These are phyloP conservation scores for Termitomyces sp. DNA, from an alignment of 768 basidiomycete species.

Conservation along the genomic window DNA sequence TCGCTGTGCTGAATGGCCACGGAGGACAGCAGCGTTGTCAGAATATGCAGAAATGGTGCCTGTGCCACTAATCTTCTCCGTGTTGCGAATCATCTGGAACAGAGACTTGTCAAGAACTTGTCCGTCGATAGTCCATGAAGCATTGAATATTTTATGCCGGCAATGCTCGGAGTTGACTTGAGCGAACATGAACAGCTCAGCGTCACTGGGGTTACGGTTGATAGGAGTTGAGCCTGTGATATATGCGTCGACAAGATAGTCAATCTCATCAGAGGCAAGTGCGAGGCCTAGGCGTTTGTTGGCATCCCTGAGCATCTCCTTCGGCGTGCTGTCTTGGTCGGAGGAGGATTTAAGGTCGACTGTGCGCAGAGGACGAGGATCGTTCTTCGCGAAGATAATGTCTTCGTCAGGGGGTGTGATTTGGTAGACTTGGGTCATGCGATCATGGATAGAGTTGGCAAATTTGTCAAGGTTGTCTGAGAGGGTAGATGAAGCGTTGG, in stretches of 20 bases:
- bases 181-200: slow-evolving; percentile 99
- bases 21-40: slow-evolving; percentile 94
- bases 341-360: slow-evolving; percentile 42
- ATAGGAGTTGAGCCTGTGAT: slow-evolving; percentile 62
- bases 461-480: slow-evolving; percentile 46
- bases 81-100: slow-evolving; percentile 97
- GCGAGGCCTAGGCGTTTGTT: slow-evolving; percentile 89
- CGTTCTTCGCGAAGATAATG: slow-evolving; percentile 52
- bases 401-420: slow-evolving; percentile 52
- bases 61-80: slow-evolving; percentile 66
- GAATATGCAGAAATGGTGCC: slow-evolving; percentile 96
- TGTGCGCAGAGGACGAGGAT: slow-evolving; percentile 30
- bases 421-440: slow-evolving; percentile 89
- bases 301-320: slow-evolving; percentile 61
- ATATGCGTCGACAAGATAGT: slow-evolving; percentile 88
- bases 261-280: slow-evolving; percentile 82
- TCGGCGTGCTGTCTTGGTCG: slow-evolving; percentile 34
- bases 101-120: slow-evolving; percentile 60
- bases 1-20: slow-evolving; percentile 68
- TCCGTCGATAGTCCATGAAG: slow-evolving; percentile 88
- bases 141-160: slow-evolving; percentile 99
- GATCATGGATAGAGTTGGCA: slow-evolving; percentile 78
- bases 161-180: slow-evolving; percentile 99
- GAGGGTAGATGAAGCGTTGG: slow-evolving; percentile 35
- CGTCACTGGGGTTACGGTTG: slow-evolving; percentile 87